These are phyloP conservation scores for Inonotus hispidus DNA, from an alignment of 1,284 basidiomycete species.

Conservation along the genomic window DNA sequence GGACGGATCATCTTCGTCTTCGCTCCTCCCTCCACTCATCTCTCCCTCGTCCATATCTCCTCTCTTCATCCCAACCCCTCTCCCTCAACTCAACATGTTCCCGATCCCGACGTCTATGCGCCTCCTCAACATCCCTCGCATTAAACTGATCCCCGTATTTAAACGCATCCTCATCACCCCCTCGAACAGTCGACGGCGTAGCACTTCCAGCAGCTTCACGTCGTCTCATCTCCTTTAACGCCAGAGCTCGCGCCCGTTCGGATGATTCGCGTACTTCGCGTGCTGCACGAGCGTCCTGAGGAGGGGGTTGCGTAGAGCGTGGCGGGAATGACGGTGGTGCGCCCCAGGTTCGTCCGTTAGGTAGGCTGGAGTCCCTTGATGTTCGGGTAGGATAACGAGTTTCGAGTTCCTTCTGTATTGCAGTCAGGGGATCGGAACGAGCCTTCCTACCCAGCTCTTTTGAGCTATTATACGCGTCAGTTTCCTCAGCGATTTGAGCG, in stretches of 20 bases:
- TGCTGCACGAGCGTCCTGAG: conserved; percentile 36
- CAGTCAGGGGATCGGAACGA: conserved; percentile 63
- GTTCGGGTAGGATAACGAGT: conserved; percentile 28
- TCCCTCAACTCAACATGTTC: background rate
- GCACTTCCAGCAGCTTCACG: conserved; percentile 55
- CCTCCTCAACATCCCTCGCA: conserved; percentile 62
- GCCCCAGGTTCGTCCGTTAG: conserved; percentile 19
- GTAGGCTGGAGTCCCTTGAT: conserved; percentile 9
- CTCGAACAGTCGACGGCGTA: conserved; percentile 64
- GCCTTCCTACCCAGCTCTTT: conserved; percentile 60
- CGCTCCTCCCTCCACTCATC: background rate
- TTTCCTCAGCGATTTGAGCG: background rate
- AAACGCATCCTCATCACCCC: conserved; percentile 39
- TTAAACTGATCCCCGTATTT: conserved; percentile 69
- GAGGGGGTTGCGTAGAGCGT: conserved; percentile 21
- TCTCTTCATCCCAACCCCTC: background rate
- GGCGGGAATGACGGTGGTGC: conserved; percentile 25
- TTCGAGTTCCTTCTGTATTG: conserved; percentile 62
- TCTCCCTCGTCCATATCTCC: background rate
- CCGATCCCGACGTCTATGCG: conserved; percentile 36
- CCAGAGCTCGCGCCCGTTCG: conserved; percentile 66
- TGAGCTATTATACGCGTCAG: conserved; percentile 38
- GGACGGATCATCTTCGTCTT: background rate
- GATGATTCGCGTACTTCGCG: conserved; percentile 65
- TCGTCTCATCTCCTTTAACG: conserved; percentile 58